Percentiles rank a stretch among this genome's conserved stretches.
Evolutionary conservation across 805 yeast species (phyloP).

Genomic region (Clavispora vitiphila): DNA sequence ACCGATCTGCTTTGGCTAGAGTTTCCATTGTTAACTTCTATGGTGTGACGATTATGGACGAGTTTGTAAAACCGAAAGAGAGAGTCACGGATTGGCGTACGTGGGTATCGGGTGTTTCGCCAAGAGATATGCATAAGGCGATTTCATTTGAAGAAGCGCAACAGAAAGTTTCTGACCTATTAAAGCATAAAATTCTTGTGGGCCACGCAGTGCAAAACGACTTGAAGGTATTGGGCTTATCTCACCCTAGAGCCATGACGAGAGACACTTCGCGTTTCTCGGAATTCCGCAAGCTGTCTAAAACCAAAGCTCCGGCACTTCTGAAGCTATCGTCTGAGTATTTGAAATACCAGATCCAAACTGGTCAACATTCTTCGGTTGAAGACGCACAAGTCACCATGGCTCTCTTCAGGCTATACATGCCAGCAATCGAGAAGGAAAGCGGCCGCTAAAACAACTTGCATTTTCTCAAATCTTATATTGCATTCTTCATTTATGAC

Average conservation of each 20-base stretch:
- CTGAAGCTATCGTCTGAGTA: conserved; percentile 58
- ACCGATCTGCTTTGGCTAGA: conserved; percentile 70
- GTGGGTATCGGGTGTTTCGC: conserved; percentile 82
- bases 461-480: not conserved
- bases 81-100: conserved; percentile 88
- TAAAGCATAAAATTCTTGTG: conserved; percentile 52
- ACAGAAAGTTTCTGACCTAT: conserved; percentile 17
- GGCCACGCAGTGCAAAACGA: conserved; percentile 88
- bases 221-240: conserved; percentile 57
- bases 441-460: not conserved
- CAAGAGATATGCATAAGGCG: conserved; percentile 65
- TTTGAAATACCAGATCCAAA: conserved; percentile 59
- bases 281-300: conserved; percentile 54
- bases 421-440: conserved; percentile 53
- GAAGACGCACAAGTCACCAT: conserved; percentile 90
- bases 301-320: conserved; percentile 69
- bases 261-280: conserved; percentile 71
- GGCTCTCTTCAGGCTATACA: conserved; percentile 64
- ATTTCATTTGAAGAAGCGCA: conserved; percentile 66
- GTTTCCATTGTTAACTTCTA: conserved; percentile 82
- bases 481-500: not conserved
- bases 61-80: conserved; percentile 70
- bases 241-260: conserved; percentile 59
- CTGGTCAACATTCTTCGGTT: conserved; percentile 76
- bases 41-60: conserved; percentile 68